These are phyloP conservation scores for Vitis vinifera DNA, from an alignment of 164 flowering plant species.

Conservation along the genomic window DNA sequence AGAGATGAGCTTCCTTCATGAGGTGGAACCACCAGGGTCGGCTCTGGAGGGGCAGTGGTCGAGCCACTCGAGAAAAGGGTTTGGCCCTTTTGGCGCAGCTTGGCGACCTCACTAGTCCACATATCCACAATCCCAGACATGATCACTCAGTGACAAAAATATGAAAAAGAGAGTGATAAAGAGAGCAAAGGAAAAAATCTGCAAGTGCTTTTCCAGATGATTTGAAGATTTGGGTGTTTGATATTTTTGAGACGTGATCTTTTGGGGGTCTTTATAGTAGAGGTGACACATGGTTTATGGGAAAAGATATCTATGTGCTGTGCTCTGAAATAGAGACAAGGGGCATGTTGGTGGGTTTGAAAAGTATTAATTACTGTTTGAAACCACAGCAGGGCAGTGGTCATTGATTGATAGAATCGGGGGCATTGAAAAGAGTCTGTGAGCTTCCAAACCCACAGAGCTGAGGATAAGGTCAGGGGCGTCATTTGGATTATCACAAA, in stretches of 20 bases:
- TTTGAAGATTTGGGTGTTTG: neutral
- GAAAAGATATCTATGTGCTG: neutral
- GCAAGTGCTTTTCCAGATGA: neutral
- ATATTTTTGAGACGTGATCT: conserved; percentile 5
- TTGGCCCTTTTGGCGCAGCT: conserved; percentile 32
- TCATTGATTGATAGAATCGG: neutral
- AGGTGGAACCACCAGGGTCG: conserved; percentile 14
- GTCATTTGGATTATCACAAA: too few species aligned
- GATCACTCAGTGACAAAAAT: neutral
- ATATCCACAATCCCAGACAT: conserved; percentile 51
- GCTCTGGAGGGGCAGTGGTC: conserved; percentile 8
- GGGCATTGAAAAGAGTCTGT: too few species aligned
- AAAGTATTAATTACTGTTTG: too few species aligned
- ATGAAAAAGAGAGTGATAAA: neutral
- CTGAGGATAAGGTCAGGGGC: too few species aligned
- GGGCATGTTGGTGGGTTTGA: too few species aligned
- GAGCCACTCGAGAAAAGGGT: conserved; percentile 17
- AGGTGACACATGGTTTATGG: neutral
- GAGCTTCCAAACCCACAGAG: too few species aligned
- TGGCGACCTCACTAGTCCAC: conserved; percentile 43
- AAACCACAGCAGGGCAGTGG: neutral
- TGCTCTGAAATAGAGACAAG: neutral
- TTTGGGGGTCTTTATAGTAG: conserved; percentile 7
- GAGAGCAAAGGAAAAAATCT: neutral
- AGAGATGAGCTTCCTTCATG: conserved; percentile 1